phyloP scores from a whole-genome alignment of 2,329 filamentous ascomycete genomes.

The Myriosclerotinia scirpicola region DNA sequence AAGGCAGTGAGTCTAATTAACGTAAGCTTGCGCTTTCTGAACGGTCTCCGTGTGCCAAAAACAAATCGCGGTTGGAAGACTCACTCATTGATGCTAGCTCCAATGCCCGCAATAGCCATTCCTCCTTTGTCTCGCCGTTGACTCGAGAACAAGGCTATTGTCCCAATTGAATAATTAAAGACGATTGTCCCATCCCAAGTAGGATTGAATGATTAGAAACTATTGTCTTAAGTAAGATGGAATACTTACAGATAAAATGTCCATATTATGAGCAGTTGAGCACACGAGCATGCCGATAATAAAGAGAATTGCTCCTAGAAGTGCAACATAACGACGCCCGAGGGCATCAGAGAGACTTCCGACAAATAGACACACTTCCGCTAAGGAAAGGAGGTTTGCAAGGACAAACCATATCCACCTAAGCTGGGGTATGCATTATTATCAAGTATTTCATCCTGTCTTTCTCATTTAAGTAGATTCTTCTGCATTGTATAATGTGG shows the following conservation, averaged over 20 bases:
- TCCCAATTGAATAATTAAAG: too few species aligned
- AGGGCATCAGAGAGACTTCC: slow-evolving; percentile 64
- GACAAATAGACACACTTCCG: slow-evolving; percentile 62
- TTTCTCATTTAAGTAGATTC: too few species aligned
- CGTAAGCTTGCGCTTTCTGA: not conserved
- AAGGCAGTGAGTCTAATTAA: slow-evolving; percentile 63
- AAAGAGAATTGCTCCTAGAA: slow-evolving; percentile 54
- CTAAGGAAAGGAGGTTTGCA: slow-evolving; percentile 55
- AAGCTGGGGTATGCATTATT: not conserved
- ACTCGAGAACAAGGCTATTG: not conserved
- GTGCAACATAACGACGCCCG: slow-evolving; percentile 59
- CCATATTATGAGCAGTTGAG: slow-evolving; percentile 58
- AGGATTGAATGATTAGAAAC: too few species aligned
- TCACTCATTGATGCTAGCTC: slow-evolving; percentile 65
- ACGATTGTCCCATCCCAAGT: too few species aligned
- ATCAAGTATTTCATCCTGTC: too few species aligned
- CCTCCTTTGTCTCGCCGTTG: slow-evolving; percentile 42
- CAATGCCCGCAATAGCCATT: slow-evolving; percentile 59
- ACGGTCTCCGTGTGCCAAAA: too few species aligned
- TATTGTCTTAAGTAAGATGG: rapidly evolving
- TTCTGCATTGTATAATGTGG: too few species aligned
- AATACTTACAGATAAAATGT: slow-evolving; percentile 56
- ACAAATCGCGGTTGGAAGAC: not conserved
- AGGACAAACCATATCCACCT: slow-evolving; percentile 43
- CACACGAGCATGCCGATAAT: slow-evolving; percentile 60